Evolutionary conservation across 2,329 filamentous ascomycete species (phyloP), one percentile per base, ranked within the genome.

Genomic region (Trichophyton rubrum): DNA sequence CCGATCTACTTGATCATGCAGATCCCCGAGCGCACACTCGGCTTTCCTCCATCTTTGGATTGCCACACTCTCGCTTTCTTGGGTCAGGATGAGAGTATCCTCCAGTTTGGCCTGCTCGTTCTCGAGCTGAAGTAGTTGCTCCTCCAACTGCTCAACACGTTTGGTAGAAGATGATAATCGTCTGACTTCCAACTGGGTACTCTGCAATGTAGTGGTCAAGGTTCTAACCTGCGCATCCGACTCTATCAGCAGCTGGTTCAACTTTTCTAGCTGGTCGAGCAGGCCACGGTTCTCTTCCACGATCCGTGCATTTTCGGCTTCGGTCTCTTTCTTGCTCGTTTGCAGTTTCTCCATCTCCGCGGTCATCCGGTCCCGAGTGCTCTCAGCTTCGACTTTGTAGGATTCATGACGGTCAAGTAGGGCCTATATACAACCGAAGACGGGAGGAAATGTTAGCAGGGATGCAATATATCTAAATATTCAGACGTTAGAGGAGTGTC

Each of bases 371-470:
- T 80, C 77, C 63, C 91, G 88, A 72, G 96, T 90, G 67, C 85
- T 84, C 78, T 96, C 90, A 62, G 91, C 90, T 73, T 96, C 90
- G 67, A 86, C 86, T 81, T 96, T 92, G 75, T 95, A 96, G 62
- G 88, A 85, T 78, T 97, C 91, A 82, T 99, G 91, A 68, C 92
- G 87, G 65, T 87, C 85, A 47, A 99, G 84, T 61, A 99, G 81
- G 62, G 90, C 90, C 93, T 97, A 59, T 17, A 38, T 38, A 38
- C 9, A 55, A 45, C 63, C 40, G 27, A 59, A 64, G 64, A 55
- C 63, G 61, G 64, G 67, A 63, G 66, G 68, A 69, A 58, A 35
- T 27, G 49, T 45, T 35, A 49, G 58, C 58, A 63, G 59, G 41
- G 35, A 59, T 33, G 22, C 22, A 35, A 22, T n/a, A 27, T 38